These are phyloP conservation scores for Withania somnifera DNA, from an alignment of 305 asterid genomes.

Conservation along the genomic window DNA sequence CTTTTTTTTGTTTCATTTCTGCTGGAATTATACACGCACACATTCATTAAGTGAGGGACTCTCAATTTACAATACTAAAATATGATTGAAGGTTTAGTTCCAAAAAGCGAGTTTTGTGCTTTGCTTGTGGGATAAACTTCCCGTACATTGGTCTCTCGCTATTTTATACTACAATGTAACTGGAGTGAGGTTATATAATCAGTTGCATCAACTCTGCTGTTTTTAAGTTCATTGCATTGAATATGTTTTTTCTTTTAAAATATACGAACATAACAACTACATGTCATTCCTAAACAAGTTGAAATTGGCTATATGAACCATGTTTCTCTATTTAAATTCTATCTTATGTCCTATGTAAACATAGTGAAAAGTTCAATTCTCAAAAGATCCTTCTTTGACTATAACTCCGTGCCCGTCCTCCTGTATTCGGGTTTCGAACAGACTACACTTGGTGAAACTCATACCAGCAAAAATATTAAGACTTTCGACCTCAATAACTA, in stretches of 20 bases:
- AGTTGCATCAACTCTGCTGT: background rate
- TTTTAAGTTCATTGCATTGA: background rate
- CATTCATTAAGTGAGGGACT: background rate
- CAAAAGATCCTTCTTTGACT: background rate
- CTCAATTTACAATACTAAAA: background rate
- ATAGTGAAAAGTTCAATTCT: too few relatives aligned
- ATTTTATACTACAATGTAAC: background rate
- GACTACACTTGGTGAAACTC: background rate
- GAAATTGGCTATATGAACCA: background rate
- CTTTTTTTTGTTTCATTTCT: background rate
- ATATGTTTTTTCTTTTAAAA: background rate
- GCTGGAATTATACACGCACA: background rate
- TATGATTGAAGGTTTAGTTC: background rate
- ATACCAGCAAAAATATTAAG: background rate
- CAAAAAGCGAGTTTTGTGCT: background rate
- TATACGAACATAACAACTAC: background rate
- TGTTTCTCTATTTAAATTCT: background rate
- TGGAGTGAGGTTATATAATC: background rate
- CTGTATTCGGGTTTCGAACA: background rate
- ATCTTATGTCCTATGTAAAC: background rate
- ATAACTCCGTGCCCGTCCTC: background rate
- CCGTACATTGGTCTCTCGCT: background rate
- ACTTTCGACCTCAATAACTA: background rate
- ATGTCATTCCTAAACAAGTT: background rate
- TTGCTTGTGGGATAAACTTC: background rate